Conservation (phyloP, 2,329 filamentous ascomycete species). For the Pseudocercospora vitis region DNA sequence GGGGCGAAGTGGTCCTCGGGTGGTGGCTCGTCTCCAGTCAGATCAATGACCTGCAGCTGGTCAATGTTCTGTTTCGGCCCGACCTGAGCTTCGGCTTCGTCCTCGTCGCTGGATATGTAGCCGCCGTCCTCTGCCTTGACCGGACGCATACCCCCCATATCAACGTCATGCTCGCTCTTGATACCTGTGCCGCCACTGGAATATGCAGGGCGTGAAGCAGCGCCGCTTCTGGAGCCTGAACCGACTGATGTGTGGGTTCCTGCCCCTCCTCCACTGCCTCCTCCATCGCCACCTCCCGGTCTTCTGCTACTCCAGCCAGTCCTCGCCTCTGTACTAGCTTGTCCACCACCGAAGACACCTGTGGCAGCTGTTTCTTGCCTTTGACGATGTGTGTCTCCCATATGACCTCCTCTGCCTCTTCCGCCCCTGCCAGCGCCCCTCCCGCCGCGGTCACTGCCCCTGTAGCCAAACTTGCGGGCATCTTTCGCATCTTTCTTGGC, state of each 20-base stretch:
- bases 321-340: constrained; percentile 26
- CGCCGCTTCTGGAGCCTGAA: constrained; percentile 15
- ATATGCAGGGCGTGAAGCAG: constrained; percentile 25
- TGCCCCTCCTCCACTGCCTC: constrained; percentile 19
- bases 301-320: constrained; percentile 19
- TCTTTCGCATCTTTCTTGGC: constrained; percentile 30
- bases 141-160: constrained; percentile 24
- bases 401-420: constrained; percentile 46
- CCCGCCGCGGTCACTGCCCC: constrained; percentile 27
- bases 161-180: constrained; percentile 36
- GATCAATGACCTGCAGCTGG: constrained; percentile 56
- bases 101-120: constrained; percentile 52
- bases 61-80: constrained; percentile 57
- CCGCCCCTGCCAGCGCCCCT: constrained; percentile 34
- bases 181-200: constrained; percentile 34
- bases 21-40: constrained; percentile 48
- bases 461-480: constrained; percentile 30
- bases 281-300: constrained; percentile 19
- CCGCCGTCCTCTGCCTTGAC: constrained; percentile 41
- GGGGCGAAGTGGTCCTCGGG: constrained; percentile 46
- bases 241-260: constrained; percentile 10
- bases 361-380: constrained; percentile 36
- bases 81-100: constrained; percentile 50
- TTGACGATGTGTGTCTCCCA: constrained; percentile 36
- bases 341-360: constrained; percentile 45